Conservation (phyloP, 2,329 filamentous ascomycete genomes). For the Xylariaceae sp. region DNA sequence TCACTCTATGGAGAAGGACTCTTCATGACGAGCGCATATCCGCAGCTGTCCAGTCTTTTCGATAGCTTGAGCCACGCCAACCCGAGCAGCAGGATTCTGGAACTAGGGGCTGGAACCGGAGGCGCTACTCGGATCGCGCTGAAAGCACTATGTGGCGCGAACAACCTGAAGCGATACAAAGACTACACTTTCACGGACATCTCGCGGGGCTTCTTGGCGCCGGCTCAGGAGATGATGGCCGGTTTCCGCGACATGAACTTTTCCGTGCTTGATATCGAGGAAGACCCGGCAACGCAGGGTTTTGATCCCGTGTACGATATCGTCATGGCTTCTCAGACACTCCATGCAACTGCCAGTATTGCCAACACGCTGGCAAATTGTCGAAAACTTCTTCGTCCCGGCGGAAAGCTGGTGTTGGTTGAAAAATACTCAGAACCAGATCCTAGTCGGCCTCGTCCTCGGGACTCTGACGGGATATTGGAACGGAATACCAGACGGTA, state of each 20-base stretch:
- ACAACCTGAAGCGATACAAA: slow-evolving; percentile 8
- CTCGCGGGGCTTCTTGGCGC: slow-evolving; percentile 8
- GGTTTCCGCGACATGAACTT: slow-evolving; percentile 11
- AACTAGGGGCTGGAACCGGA: slow-evolving; percentile 8
- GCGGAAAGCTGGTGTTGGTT: slow-evolving; percentile 24
- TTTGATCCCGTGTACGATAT: slow-evolving; percentile 10
- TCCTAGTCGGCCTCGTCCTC: slow-evolving; percentile 4
- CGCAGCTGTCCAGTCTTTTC: slow-evolving; percentile 13
- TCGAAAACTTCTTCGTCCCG: slow-evolving; percentile 24
- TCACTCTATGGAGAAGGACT: slow-evolving; percentile 17
- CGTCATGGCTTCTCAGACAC: slow-evolving; percentile 12
- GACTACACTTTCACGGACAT: slow-evolving; percentile 18
- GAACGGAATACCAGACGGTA: slow-evolving; percentile 6
- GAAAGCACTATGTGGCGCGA: neutral
- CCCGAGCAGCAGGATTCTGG: slow-evolving; percentile 6
- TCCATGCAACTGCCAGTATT: slow-evolving; percentile 19
- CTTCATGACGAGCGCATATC: slow-evolving; percentile 14
- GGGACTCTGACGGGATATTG: slow-evolving; percentile 15
- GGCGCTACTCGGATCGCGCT: slow-evolving; percentile 5
- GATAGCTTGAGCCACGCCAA: slow-evolving; percentile 12
- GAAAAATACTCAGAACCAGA: slow-evolving; percentile 17
- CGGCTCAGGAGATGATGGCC: slow-evolving; percentile 7
- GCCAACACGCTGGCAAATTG: slow-evolving; percentile 22
- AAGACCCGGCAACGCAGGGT: slow-evolving; percentile 7
- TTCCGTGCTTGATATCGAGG: slow-evolving; percentile 10